Evolutionary conservation across 2,329 filamentous ascomycete genomes (phyloP).

Genomic region (Diaporthe citriasiana): DNA sequence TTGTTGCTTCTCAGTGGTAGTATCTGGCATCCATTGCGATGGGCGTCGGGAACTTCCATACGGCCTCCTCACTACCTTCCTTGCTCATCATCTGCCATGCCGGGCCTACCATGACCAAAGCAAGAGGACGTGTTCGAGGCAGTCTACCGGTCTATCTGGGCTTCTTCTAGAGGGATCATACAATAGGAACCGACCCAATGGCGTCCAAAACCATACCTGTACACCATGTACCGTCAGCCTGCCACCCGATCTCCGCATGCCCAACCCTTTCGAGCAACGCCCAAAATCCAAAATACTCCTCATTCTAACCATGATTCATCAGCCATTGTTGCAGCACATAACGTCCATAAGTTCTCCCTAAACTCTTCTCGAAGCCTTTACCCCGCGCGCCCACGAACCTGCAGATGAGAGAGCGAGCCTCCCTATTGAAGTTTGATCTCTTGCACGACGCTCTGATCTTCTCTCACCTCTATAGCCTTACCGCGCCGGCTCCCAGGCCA

Average conservation of each 20-base stretch:
- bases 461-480: neutral
- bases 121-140: neutral
- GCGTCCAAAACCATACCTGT: neutral
- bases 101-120: neutral
- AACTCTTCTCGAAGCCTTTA: neutral
- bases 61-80: neutral
- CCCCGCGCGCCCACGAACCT: neutral
- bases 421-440: too few relatives aligned
- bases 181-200: neutral
- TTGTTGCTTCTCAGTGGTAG: neutral
- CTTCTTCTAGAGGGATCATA: neutral
- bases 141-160: neutral
- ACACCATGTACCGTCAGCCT: neutral
- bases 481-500: neutral
- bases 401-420: neutral
- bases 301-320: slow-evolving; percentile 8
- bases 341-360: neutral
- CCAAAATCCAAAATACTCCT: slow-evolving; percentile 16
- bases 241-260: neutral
- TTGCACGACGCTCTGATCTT: fast-evolving
- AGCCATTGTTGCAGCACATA: slow-evolving; percentile 4
- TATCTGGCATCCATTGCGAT: neutral
- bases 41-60: neutral
- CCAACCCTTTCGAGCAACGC: slow-evolving; percentile 8
- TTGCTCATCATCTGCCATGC: neutral